phyloP scores from a whole-genome alignment of 2,329 filamentous ascomycete genomes.

The Fusarium xylarioides region DNA sequence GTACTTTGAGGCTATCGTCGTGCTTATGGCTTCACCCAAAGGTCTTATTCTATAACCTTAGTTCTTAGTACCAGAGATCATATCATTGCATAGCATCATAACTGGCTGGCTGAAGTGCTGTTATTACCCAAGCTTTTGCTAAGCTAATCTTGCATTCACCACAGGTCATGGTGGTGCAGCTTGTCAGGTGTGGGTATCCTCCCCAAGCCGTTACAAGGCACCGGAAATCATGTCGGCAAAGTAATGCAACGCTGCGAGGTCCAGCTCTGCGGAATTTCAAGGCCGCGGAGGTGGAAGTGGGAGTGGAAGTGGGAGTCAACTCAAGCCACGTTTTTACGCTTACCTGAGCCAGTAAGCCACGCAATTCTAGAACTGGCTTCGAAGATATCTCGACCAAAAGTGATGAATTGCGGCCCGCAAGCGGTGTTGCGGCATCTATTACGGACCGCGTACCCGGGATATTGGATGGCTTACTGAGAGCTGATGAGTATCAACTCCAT shows the following conservation, averaged over 20 bases:
- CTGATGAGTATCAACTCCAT: neutral
- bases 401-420: neutral
- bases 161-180: neutral
- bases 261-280: neutral
- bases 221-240: neutral
- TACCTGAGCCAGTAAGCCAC: neutral
- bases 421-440: neutral
- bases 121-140: neutral
- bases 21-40: neutral
- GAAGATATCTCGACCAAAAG: neutral
- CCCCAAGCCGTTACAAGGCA: neutral
- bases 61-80: neutral
- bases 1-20: neutral
- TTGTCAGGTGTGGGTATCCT: neutral
- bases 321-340: neutral
- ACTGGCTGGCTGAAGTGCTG: neutral
- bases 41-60: neutral
- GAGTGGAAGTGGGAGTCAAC: neutral
- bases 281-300: neutral
- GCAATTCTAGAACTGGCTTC: neutral
- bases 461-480: constrained; percentile 3
- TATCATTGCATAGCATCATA: neutral
- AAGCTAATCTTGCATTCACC: neutral
- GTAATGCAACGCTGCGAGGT: neutral
- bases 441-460: neutral